Evolutionary conservation across 1,284 basidiomycete species (phyloP), one percentile per base, ranked within the genome.

Genomic region (Fomes fomentarius): DNA sequence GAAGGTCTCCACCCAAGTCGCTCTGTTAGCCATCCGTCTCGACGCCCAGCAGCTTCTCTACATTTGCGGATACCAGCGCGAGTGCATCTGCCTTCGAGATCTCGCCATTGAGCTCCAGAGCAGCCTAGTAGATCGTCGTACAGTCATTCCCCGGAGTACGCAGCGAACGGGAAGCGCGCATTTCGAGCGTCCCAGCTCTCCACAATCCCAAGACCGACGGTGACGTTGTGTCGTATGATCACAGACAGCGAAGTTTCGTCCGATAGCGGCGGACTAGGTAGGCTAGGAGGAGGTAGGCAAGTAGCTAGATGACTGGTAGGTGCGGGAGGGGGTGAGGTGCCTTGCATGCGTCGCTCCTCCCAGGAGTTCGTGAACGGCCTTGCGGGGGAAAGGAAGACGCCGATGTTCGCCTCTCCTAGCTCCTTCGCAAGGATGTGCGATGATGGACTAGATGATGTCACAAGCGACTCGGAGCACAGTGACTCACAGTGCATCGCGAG

Each of bases 381-480:
- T 12, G 78, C 66, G 62, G 83, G 70, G 58, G 83, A 62, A 75
- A 92, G 71, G 53, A 96, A 84, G 25, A 95, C 90, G 14, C 87
- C 87, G 15, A 94, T 80, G 45, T 80, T 71, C 1, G 85, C 83
- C 26, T 69, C 67, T 62, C 88, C 82, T 31, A 95, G 81, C 61
- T 93, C 85, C 41, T 81, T 71, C 1, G 92, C 92, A 48, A 94
- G 70, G 17, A 89, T 71, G 69, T 90, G 81, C 74, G 41, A 96
- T 71, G 19, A 96, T 68, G 1, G 84, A 80, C 0, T 87, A 85
- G 74, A 93, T 91, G 50, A 81, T 75, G 65, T 93, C 90, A n/a
- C n/a, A n/a, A n/a, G n/a, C n/a, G n/a, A n/a, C n/a, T n/a, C n/a
- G n/a, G n/a, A n/a, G n/a, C n/a, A 30, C n/a, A 19, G 11, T 19